These are phyloP conservation scores for Coniochaeta sp. DNA, from an alignment of 2,329 filamentous ascomycete species.

Conservation along the genomic window DNA sequence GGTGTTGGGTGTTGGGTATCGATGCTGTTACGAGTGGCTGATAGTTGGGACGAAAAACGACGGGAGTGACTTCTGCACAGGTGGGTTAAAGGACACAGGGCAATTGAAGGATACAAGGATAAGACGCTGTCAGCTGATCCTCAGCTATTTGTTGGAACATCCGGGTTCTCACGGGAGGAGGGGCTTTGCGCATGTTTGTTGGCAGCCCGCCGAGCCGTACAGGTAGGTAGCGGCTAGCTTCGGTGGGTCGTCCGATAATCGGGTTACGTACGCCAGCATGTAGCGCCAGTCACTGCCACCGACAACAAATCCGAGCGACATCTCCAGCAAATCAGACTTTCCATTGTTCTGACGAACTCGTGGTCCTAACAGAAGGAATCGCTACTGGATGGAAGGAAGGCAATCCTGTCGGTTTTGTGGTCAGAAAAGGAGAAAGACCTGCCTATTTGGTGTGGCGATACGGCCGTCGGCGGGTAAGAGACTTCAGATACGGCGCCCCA, in stretches of 20 bases:
- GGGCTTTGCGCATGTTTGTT: neutral
- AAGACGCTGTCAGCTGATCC: neutral
- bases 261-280: neutral
- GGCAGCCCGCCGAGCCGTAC: neutral
- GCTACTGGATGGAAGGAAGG: too few relatives aligned
- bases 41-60: too few relatives aligned
- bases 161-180: neutral
- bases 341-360: too few relatives aligned
- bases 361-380: too few relatives aligned
- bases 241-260: neutral
- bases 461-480: neutral
- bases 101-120: neutral
- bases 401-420: too few relatives aligned
- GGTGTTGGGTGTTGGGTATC: too few relatives aligned
- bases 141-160: neutral
- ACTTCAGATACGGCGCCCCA: neutral
- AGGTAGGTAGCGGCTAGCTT: too few relatives aligned
- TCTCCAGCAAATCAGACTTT: too few relatives aligned
- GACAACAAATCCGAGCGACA: neutral
- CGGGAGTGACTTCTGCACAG: too few relatives aligned
- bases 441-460: neutral
- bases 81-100: neutral
- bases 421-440: too few relatives aligned
- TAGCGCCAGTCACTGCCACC: too few relatives aligned
- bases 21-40: too few relatives aligned